phyloP scores from a whole-genome alignment of 768 basidiomycete species.

The Tephrocybe rancida region DNA sequence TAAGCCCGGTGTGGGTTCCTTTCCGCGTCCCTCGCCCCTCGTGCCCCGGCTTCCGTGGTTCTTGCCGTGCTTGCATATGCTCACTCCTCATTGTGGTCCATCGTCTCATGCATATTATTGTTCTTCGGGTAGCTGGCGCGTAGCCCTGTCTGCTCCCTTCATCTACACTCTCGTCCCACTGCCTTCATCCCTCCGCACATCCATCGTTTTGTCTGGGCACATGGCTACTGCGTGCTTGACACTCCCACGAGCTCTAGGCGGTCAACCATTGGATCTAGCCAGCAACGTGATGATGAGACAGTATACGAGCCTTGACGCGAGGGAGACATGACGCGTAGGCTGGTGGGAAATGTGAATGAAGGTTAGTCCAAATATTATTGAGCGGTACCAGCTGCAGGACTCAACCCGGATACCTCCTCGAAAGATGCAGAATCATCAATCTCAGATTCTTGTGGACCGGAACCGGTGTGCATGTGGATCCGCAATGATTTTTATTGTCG shows the following conservation, averaged over 20 bases:
- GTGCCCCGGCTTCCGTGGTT: not conserved
- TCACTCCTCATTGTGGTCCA: not conserved
- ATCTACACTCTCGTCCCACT: not conserved
- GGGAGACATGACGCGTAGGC: too few species aligned
- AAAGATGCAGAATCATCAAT: not conserved
- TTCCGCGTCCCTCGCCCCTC: slow-evolving; percentile 12
- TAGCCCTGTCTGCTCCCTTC: not conserved
- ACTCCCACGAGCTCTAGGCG: too few species aligned
- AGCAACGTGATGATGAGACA: too few species aligned
- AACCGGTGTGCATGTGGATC: not conserved
- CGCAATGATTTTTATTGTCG: not conserved
- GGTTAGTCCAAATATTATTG: not conserved
- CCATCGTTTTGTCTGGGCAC: not conserved
- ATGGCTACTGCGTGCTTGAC: too few species aligned
- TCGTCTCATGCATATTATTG: not conserved
- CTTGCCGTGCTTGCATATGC: not conserved
- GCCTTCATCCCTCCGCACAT: not conserved
- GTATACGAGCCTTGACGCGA: too few species aligned
- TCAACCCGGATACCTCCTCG: not conserved
- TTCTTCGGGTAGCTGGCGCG: not conserved
- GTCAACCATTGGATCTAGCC: too few species aligned
- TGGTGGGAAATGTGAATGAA: too few species aligned
- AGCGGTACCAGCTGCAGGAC: not conserved
- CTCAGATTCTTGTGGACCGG: not conserved
- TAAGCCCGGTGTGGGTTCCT: slow-evolving; percentile 3